Conservation (phyloP, 352 stramenopile genomes). For the Phytophthora pisi region DNA sequence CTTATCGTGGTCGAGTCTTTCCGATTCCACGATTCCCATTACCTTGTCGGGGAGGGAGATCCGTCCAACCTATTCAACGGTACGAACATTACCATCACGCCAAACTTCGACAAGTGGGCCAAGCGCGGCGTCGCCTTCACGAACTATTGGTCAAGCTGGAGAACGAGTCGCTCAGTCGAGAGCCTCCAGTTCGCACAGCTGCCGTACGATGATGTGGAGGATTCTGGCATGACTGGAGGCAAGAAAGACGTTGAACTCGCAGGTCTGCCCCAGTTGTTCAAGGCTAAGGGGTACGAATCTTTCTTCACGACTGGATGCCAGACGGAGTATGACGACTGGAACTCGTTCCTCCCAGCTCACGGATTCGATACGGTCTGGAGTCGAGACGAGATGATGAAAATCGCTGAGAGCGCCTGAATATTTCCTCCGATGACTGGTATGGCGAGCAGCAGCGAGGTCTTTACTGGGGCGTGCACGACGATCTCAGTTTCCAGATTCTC, state of each 20-base stretch:
- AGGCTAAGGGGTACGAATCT: slow-evolving; percentile 47
- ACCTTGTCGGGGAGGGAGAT: slow-evolving; percentile 49
- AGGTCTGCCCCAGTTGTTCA: slow-evolving; percentile 38
- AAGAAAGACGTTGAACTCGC: slow-evolving; percentile 25
- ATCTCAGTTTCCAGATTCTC: slow-evolving; percentile 53
- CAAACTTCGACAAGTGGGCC: slow-evolving; percentile 59
- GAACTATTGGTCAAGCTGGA: slow-evolving; percentile 49
- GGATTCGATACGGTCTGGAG: slow-evolving; percentile 50
- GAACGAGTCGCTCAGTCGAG: slow-evolving; percentile 56
- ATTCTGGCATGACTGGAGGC: slow-evolving; percentile 24
- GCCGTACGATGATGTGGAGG: slow-evolving; percentile 31
- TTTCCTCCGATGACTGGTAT: slow-evolving; percentile 38
- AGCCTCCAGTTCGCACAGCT: slow-evolving; percentile 53
- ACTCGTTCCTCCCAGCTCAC: slow-evolving; percentile 44
- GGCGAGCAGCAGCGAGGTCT: slow-evolving; percentile 13
- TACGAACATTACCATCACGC: slow-evolving; percentile 41
- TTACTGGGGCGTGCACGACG: slow-evolving; percentile 61
- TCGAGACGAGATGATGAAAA: slow-evolving; percentile 40
- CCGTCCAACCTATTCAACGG: slow-evolving; percentile 37
- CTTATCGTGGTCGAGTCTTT: slow-evolving; percentile 67
- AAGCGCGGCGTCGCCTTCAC: slow-evolving; percentile 51
- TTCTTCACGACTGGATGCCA: slow-evolving; percentile 46
- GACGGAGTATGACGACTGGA: slow-evolving; percentile 52
- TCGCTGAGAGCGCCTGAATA: slow-evolving; percentile 39
- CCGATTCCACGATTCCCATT: slow-evolving; percentile 58